Evolutionary conservation across 305 asterid genomes (phyloP).

Genomic region (Ilex paraguariensis): DNA sequence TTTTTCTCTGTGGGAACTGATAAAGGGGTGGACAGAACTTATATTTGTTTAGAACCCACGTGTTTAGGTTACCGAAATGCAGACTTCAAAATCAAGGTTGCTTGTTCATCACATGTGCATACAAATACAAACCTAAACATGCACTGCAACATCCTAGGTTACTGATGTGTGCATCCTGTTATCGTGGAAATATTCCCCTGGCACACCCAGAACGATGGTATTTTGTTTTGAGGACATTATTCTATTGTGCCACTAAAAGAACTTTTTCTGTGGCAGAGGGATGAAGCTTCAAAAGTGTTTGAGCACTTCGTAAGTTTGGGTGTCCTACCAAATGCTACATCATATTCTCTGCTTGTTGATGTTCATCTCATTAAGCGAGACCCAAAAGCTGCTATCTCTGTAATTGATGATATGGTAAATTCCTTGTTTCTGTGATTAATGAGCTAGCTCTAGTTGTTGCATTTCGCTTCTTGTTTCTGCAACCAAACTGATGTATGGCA

Average conservation of each 20-base stretch:
- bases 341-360: conserved; percentile 67
- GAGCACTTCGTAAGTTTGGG: conserved; percentile 65
- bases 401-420: conserved; percentile 58
- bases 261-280: conserved; percentile 50
- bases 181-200: no score
- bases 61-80: no score
- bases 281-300: conserved; percentile 74
- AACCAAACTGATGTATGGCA: conserved; percentile 5
- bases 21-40: no score
- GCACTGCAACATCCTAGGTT: no score
- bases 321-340: conserved; percentile 59
- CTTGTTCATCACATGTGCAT: neutral
- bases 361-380: conserved; percentile 69
- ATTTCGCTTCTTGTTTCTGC: neutral
- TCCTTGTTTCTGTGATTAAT: neutral
- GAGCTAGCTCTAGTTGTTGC: conserved; percentile 2
- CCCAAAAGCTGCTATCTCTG: conserved; percentile 53
- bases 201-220: neutral
- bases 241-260: neutral
- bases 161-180: no score
- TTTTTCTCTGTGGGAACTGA: no score
- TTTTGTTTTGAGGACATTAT: neutral
- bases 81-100: neutral
- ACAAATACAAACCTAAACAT: no score
- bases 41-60: no score